Evolutionary conservation across 805 yeast genomes (phyloP), one percentile per base, ranked within the genome.

Genomic region (Schwanniomyces polymorphus): DNA sequence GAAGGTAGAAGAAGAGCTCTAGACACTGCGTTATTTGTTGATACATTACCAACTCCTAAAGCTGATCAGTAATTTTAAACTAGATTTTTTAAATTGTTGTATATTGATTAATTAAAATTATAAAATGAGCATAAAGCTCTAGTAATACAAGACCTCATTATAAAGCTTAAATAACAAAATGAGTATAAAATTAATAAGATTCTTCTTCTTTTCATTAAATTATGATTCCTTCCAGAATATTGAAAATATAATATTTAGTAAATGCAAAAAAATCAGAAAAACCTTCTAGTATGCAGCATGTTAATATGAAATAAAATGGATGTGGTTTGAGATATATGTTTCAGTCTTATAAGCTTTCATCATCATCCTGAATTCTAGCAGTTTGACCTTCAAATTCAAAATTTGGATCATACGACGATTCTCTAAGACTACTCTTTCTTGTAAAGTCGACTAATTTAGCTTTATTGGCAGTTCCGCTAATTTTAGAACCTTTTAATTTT

Each of bases 1-100:
- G 91, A 87, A 59, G 97, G 95, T 25, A 82, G 96, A 69, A 85
- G 97, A 73, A 83, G 95, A 67, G 96, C 96, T 4, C 76, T 76
- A 47, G 95, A 85, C 43, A 88, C 96, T 17, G 91, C 94, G 26
- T 72, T 75, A 42, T 86, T 81, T 62, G 88, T 73, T 8, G 68
- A 59, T 27, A 63, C 69, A 9, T 64, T 72, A 45, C 72, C 68
- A 34, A 54, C 47, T 27, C 29, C 50, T 25, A 40, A 16, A 26
- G 14, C 31, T n/a, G 23, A 27, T 1, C 7, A 39, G 5, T 39
- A 39, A 39, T 27, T 27, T 39, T 7, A 10, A 10, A 11, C n/a
- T 14, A 39, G 29, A 12, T 7, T 5, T 14, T 25, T 27, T 16
- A 26, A 31, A 14, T 14, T 14, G n/a, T 3, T 11, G 23, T 28